phyloP scores from a whole-genome alignment of 257 asterid species.

The Jacaranda copaia region DNA sequence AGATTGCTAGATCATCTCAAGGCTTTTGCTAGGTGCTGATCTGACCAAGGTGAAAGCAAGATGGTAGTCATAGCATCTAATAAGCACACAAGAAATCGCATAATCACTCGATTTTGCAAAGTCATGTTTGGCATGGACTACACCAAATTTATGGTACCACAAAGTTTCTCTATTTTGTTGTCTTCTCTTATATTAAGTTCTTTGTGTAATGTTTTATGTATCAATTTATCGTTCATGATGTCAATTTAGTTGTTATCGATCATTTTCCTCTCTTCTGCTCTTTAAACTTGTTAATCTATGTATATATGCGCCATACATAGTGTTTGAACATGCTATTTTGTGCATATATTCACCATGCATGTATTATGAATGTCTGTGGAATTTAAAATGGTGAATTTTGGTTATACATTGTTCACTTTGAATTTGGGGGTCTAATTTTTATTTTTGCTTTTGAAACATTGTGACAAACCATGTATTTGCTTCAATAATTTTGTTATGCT shows the following conservation, averaged over 20 bases:
- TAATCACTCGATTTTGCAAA: constrained; percentile 38
- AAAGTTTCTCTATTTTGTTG: background rate
- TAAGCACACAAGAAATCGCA: background rate
- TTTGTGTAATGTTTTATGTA: background rate
- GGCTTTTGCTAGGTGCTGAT: background rate
- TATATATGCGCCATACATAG: background rate
- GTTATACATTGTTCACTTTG: background rate
- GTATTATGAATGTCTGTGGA: background rate
- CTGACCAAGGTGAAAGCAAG: constrained; percentile 1
- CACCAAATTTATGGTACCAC: constrained; percentile 40
- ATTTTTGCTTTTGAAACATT: background rate
- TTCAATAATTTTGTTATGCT: constrained; percentile 1
- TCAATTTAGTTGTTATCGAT: background rate
- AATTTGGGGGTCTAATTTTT: background rate
- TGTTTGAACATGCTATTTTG: background rate
- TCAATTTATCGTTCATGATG: background rate
- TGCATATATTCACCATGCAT: background rate
- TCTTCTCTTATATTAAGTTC: background rate
- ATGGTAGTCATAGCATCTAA: constrained; percentile 32
- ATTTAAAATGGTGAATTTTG: background rate
- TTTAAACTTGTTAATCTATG: background rate
- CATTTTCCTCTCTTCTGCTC: background rate
- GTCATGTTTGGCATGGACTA: constrained; percentile 29
- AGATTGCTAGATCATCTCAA: background rate
- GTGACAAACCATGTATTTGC: background rate